Percentiles rank a stretch among this genome's conserved stretches.
phyloP scores from a whole-genome alignment of 768 basidiomycete genomes.

The Mycena haematopus region DNA sequence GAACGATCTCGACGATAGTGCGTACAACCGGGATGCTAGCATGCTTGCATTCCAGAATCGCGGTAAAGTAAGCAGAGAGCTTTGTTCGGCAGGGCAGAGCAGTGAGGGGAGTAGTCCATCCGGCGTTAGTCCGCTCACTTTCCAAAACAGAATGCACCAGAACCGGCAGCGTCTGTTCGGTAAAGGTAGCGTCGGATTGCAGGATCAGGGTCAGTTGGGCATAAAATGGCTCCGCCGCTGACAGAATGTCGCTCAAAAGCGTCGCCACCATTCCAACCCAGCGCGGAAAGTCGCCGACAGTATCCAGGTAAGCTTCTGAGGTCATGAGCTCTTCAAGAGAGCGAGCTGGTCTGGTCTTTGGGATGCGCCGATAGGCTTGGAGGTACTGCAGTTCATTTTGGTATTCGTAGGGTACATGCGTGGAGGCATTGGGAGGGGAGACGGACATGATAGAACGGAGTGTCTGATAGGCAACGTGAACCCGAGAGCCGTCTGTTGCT shows the following conservation, averaged over 20 bases:
- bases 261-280: conserved; percentile 71
- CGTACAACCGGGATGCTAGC: conserved; percentile 52
- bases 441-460: conserved; percentile 64
- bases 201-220: conserved; percentile 70
- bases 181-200: conserved; percentile 58
- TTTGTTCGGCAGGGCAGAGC: conserved; percentile 36
- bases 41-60: conserved; percentile 50
- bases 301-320: conserved; percentile 42
- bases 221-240: conserved; percentile 64
- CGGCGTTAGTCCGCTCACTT: conserved; percentile 32
- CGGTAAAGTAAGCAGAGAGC: conserved; percentile 64
- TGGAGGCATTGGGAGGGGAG: conserved; percentile 38
- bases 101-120: conserved; percentile 27
- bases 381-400: conserved; percentile 56
- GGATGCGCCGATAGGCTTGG: conserved; percentile 47
- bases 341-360: conserved; percentile 39
- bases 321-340: conserved; percentile 47
- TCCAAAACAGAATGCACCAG: conserved; percentile 75
- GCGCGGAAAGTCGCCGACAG: conserved; percentile 54
- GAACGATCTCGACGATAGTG: conserved; percentile 74
- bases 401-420: conserved; percentile 47
- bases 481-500: conserved; percentile 51
- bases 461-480: conserved; percentile 67
- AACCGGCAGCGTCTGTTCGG: conserved; percentile 73
- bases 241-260: conserved; percentile 65